Evolutionary conservation across 495 filamentous ascomycete species (phyloP), one percentile per base, ranked within the genome.

Genomic region (Staphylotrichum tortipilum): DNA sequence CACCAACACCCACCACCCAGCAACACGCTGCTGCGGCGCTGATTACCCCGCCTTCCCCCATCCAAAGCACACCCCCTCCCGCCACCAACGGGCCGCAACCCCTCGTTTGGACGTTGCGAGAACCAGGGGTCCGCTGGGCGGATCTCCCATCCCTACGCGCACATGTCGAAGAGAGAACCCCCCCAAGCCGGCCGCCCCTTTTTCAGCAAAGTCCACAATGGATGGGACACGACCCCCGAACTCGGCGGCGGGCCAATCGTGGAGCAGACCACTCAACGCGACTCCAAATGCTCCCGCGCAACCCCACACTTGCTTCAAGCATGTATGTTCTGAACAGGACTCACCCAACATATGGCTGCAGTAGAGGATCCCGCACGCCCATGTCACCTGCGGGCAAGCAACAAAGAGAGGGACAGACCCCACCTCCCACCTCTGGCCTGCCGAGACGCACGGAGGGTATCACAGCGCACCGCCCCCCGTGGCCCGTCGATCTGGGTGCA

Each of bases 401-500:
- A n/a, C n/a, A n/a, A n/a, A n/a, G n/a, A n/a, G n/a, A n/a, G n/a
- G n/a, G n/a, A n/a, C n/a, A n/a, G n/a, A n/a, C n/a, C n/a, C n/a
- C n/a, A n/a, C n/a, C n/a, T 42, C 54, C 57, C 54, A 52, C 47
- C 47, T 40, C 54, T 54, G 53, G 54, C 57, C 39, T 40, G 52
- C 44, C n/a, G n/a, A 47, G 35, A 44, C 31, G 36, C 30, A 43
- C 26, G 31, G 41, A 26, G 56, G 47, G 50, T 49, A 31, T 37
- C 36, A 57, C 34, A 34, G 26, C 24, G 15, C 19, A 38, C 26
- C n/a, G n/a, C n/a, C n/a, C n/a, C n/a, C n/a, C n/a, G n/a, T n/a
- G n/a, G n/a, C 33, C 26, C 34, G 42, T 55, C 49, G 47, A 46
- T 47, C 49, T 57, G 21, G 40, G 54, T 45, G 34, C 37, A 11